A percentile compares a stretch with the other conserved stretches of the same genome.
phyloP scores from a whole-genome alignment of 129 eudicot genomes.

The Chrysanthemum seticuspe region DNA sequence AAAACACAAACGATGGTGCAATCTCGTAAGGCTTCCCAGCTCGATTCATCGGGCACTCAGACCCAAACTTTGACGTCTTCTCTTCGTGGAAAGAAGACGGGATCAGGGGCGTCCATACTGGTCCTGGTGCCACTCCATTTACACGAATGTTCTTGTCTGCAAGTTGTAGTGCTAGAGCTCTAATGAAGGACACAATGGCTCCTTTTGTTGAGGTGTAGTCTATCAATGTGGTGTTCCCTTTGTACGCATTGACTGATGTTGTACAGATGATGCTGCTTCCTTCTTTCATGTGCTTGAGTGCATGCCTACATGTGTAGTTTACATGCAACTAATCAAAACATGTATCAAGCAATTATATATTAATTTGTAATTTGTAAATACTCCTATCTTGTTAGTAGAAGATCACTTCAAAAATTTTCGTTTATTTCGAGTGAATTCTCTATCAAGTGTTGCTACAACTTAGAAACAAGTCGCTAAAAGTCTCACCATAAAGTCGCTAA shows the following conservation, averaged over 20 bases:
- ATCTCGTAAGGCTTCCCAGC: conserved; percentile 83
- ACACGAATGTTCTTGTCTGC: conserved; percentile 69
- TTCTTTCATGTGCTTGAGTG: conserved; percentile 78
- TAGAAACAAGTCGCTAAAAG: too few species aligned
- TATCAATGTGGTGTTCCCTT: conserved; percentile 52
- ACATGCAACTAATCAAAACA: neutral
- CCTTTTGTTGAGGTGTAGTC: conserved; percentile 87
- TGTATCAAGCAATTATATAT: neutral
- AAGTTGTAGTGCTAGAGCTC: conserved; percentile 76
- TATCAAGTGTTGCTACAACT: too few species aligned
- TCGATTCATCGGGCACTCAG: conserved; percentile 75
- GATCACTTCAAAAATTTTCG: neutral
- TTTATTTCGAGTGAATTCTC: too few species aligned
- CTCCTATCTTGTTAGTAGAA: neutral
- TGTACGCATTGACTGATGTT: conserved; percentile 75
- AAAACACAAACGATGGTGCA: conserved; percentile 70
- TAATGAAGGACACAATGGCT: conserved; percentile 76
- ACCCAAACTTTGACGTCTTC: conserved; percentile 51
- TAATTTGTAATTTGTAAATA: neutral
- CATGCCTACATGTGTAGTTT: conserved; percentile 44
- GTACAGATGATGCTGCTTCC: conserved; percentile 74
- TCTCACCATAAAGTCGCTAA: too few species aligned
- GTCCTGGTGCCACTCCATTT: conserved; percentile 93
- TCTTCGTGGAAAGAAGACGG: conserved; percentile 73
- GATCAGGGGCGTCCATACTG: conserved; percentile 89